A percentile compares a stretch with the other conserved stretches of the same genome.
phyloP scores from a whole-genome alignment of 73 alveolate species.

The Paramecium sonneborni region DNA sequence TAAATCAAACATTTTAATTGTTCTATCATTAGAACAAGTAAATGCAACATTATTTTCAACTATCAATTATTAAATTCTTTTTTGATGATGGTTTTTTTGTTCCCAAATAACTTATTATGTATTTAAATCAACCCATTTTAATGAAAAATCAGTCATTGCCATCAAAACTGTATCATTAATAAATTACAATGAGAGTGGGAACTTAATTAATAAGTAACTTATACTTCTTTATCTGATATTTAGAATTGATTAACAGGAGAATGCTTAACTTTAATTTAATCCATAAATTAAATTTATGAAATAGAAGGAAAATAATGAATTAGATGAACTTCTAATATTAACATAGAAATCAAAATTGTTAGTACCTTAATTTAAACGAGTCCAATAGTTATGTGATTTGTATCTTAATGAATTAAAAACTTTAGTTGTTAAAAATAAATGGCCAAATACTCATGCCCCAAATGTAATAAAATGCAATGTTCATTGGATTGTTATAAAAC shows the following conservation, averaged over 20 bases:
- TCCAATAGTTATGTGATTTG: not conserved
- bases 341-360: not conserved
- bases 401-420: not conserved
- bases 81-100: not conserved
- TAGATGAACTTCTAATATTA: not conserved
- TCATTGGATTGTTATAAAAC: conserved; percentile 5
- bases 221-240: conserved; percentile 30
- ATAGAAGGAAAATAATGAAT: not conserved
- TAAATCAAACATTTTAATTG: conserved; percentile 16
- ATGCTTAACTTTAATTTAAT: conserved; percentile 26
- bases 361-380: not conserved
- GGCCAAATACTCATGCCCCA: conserved; percentile 35
- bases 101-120: not conserved
- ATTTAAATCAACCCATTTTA: conserved; percentile 25
- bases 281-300: conserved; percentile 46
- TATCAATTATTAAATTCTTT: conserved; percentile 16
- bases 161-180: not conserved
- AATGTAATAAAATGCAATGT: not conserved
- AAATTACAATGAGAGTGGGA: conserved; percentile 1
- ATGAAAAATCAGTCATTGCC: conserved; percentile 54
- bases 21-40: conserved; percentile 40
- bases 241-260: not conserved
- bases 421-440: not conserved
- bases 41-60: conserved; percentile 11
- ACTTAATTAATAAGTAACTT: not conserved